Base-by-base conservation (phyloP, 192 early-diverging fungal genomes). In the Backusella mclennaniae region DNA sequence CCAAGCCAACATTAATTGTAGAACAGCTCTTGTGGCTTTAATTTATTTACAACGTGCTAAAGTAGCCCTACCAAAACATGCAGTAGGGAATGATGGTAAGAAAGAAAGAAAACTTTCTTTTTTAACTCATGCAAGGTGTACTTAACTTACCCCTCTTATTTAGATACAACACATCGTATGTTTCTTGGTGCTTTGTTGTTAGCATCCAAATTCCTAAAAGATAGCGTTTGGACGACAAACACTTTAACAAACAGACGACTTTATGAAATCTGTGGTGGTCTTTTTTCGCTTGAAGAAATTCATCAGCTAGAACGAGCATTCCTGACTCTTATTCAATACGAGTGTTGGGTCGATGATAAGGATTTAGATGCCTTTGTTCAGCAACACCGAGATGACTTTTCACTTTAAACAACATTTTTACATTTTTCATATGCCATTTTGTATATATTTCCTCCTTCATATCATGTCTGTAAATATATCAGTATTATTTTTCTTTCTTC, bases 41-140 rank as follows among this genome's bases (percentile, higher is more conserved):
- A 82, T 82, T 66, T 76, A 79, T 49, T 75, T 82, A 23, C 35
- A 67, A 41, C 69, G 81, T n/a, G 71, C 75, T 23, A 82, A 82
- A 67, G 26, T 36, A 3, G 42, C 33, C 4, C 23, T 82, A 46
- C 81, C 77, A 2, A 76, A 76, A 36, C 31, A 74, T 31, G 78
- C 78, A 17, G 67, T 74, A 14, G 81, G 81, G 7, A 76, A 76
- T 42, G 71, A 76, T 26, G 79, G 78, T 79, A 79, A 73, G 33
- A 38, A 49, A 66, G 19, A 19, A 23, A 7, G 19, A 6, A 35
- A 56, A 23, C 39, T 33, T 53, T 21, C 36, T 42, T 53, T 39
- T 69, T 46, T 69, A 33, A 46, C 36, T 42, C 26, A 35, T 26
- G 23, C 49, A 44, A 29, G 35, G 21, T 29, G 36, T 44, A 21